phyloP scores from a whole-genome alignment of 257 asterid species.

The Fraxinus americana region DNA sequence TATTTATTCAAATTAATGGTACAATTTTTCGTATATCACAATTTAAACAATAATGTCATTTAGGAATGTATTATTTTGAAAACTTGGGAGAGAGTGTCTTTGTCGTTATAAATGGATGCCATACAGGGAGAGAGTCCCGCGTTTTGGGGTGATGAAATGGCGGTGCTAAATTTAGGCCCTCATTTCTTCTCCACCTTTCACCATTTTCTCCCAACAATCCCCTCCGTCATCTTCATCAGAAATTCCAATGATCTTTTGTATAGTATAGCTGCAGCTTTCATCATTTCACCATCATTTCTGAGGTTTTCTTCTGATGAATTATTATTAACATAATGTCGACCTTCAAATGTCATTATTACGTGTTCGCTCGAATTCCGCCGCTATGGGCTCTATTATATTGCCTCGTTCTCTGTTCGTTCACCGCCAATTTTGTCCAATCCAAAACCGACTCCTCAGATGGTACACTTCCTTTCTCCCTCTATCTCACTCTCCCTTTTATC shows the following conservation, averaged over 20 bases:
- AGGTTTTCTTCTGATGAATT: background rate
- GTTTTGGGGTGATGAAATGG: constrained; percentile 8
- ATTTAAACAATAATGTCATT: too few relatives aligned
- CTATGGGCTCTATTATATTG: constrained; percentile 10
- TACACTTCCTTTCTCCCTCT: background rate
- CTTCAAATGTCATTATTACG: background rate
- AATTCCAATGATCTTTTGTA: background rate
- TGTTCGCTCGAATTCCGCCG: background rate
- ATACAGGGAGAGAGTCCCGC: background rate
- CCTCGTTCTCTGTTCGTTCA: constrained; percentile 12
- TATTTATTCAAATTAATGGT: too few relatives aligned
- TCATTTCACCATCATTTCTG: background rate
- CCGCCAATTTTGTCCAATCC: constrained; percentile 19
- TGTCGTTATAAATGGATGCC: too few relatives aligned
- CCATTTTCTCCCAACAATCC: background rate
- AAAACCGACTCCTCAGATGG: constrained; percentile 27
- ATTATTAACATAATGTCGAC: background rate
- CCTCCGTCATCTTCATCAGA: background rate
- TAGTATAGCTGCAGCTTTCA: background rate
- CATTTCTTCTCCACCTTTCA: constrained; percentile 9
- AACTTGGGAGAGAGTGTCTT: too few relatives aligned
- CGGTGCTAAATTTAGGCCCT: constrained; percentile 2
- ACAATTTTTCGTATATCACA: too few relatives aligned
- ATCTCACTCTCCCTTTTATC: background rate
- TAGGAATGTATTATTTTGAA: too few relatives aligned